phyloP scores from a whole-genome alignment of 129 eudicot genomes.

The Pittosporum tobira region DNA sequence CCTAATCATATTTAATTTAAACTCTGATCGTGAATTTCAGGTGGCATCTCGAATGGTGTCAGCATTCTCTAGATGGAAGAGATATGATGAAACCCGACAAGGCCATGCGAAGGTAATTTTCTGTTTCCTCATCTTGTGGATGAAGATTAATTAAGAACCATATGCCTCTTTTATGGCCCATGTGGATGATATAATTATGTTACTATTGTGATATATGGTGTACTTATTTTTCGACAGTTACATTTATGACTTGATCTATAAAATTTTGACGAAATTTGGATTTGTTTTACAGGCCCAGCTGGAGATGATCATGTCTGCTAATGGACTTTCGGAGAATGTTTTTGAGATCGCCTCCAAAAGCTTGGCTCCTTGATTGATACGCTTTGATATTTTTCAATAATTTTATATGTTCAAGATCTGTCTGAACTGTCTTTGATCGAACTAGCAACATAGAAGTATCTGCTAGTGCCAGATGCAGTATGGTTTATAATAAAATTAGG shows the following conservation, averaged over 20 bases:
- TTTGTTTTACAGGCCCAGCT: slow-evolving; percentile 55
- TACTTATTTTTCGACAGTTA: not conserved
- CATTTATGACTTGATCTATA: too few relatives aligned
- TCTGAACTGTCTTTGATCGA: too few relatives aligned
- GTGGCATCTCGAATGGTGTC: slow-evolving; percentile 93
- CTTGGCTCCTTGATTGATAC: slow-evolving; percentile 49
- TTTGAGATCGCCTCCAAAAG: slow-evolving; percentile 88
- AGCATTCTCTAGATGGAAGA: slow-evolving; percentile 95
- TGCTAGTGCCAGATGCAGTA: too few relatives aligned
- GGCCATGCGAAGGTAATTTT: slow-evolving; percentile 64
- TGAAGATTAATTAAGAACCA: too few relatives aligned
- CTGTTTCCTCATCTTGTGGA: not conserved
- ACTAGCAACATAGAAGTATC: too few relatives aligned
- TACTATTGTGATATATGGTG: too few relatives aligned
- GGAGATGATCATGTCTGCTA: slow-evolving; percentile 69
- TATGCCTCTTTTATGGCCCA: too few relatives aligned
- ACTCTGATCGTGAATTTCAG: slow-evolving; percentile 25
- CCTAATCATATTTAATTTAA: not conserved
- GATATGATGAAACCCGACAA: slow-evolving; percentile 85
- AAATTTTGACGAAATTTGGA: not conserved
- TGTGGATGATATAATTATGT: too few relatives aligned
- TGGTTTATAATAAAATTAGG: too few relatives aligned
- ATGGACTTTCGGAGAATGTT: slow-evolving; percentile 88
- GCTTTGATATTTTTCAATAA: too few relatives aligned
- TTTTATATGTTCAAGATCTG: too few relatives aligned